Conservation (phyloP, 2,329 filamentous ascomycete species). For the Colletotrichum sidae region DNA sequence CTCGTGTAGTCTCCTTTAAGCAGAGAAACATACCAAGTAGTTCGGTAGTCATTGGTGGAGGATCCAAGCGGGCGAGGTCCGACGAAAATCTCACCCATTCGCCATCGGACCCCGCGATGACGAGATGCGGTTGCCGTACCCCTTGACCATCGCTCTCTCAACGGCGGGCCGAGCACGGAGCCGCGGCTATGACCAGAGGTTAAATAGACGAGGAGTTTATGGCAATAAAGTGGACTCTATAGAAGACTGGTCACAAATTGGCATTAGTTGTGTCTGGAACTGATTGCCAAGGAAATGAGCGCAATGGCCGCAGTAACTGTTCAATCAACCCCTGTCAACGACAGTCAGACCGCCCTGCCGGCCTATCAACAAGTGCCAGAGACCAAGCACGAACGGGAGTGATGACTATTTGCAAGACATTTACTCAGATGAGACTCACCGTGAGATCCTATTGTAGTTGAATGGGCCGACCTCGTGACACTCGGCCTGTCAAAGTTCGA, state of each 20-base stretch:
- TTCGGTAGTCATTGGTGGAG: too few relatives aligned
- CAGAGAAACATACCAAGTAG: too few relatives aligned
- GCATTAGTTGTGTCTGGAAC: neutral
- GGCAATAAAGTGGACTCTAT: neutral
- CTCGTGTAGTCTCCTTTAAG: too few relatives aligned
- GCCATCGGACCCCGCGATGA: constrained; percentile 27
- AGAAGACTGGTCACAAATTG: neutral
- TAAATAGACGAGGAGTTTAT: neutral
- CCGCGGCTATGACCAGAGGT: neutral
- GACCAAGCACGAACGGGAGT: constrained; percentile 49
- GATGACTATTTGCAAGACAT: neutral
- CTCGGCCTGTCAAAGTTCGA: constrained; percentile 67
- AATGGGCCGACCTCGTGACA: constrained; percentile 68
- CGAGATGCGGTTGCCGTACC: constrained; percentile 19
- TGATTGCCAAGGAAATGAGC: neutral
- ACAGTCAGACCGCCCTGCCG: constrained; percentile 40
- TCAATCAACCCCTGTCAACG: neutral
- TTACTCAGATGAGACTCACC: neutral
- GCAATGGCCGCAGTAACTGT: neutral
- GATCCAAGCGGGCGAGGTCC: constrained; percentile 17
- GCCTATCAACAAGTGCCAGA: constrained; percentile 49
- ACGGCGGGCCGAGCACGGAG: constrained; percentile 5
- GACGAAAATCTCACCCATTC: constrained; percentile 14
- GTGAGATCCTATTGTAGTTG: constrained; percentile 40
- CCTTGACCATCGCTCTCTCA: neutral